Conservation (phyloP, 441 rosid species). For the Erysimum pusillum region DNA sequence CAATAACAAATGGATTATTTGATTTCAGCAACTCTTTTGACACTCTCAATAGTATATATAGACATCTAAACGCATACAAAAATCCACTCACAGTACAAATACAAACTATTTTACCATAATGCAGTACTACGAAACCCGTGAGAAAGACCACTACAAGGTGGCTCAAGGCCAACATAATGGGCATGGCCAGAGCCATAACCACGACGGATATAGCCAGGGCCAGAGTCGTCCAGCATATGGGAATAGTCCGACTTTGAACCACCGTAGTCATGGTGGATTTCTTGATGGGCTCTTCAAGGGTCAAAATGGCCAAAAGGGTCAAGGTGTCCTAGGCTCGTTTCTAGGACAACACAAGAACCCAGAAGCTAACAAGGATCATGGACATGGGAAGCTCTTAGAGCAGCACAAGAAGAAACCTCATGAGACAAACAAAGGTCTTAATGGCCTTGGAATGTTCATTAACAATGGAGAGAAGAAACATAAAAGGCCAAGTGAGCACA, state of each 20-base stretch:
- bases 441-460: slow-evolving; percentile 44
- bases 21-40: neutral
- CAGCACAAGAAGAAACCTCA: slow-evolving; percentile 39
- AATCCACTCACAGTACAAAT: slow-evolving; percentile 32
- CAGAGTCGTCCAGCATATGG: slow-evolving; percentile 35
- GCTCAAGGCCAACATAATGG: slow-evolving; percentile 31
- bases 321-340: slow-evolving; percentile 20
- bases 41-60: slow-evolving; percentile 19
- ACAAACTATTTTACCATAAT: slow-evolving; percentile 29
- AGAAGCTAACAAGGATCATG: slow-evolving; percentile 30
- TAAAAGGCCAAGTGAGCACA: slow-evolving; percentile 32
- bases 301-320: slow-evolving; percentile 29
- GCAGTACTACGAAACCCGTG: slow-evolving; percentile 43
- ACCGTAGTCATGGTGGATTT: slow-evolving; percentile 48
- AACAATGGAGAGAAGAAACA: slow-evolving; percentile 44
- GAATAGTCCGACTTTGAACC: slow-evolving; percentile 36
- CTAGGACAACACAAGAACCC: slow-evolving; percentile 36
- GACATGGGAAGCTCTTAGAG: slow-evolving; percentile 38
- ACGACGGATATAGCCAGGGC: slow-evolving; percentile 3
- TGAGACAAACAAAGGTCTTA: slow-evolving; percentile 24
- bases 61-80: slow-evolving; percentile 13
- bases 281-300: slow-evolving; percentile 48
- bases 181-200: neutral
- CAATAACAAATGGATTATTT: slow-evolving; percentile 6
- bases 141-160: slow-evolving; percentile 37